Evolutionary conservation across 2,329 filamentous ascomycete species (phyloP), one percentile per base, ranked within the genome.

Genomic region (Simplicillium aogashimaense): DNA sequence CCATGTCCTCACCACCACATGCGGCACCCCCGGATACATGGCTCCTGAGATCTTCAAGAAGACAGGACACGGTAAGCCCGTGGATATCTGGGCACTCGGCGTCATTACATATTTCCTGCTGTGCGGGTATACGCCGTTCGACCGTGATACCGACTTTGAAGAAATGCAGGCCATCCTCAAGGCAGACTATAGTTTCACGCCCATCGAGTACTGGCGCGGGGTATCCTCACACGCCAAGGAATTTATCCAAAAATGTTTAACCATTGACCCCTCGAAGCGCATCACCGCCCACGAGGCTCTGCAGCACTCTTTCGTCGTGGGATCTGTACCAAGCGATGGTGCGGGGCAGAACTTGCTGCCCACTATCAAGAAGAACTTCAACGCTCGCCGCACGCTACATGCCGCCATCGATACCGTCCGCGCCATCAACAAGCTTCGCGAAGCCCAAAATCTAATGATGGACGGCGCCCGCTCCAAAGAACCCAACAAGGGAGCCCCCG

Each of bases 21-120:
- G 92, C 59, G 92, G 92, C 44, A 98, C 92, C 2, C 92, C 92
- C 3, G 92, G 92, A 37, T 98, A 98, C 65, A 98, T 98, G 92
- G 92, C 92, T 2, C 92, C 92, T 16, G 92, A 98, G 61, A 98
- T 98, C 54, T 98, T 98, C 68, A 95, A 95, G 64, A 98, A 98
- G 71, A 89, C 84, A 7, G 92, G 92, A 18, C 92, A 98, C 60
- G 92, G 92, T 47, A 98, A 97, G 64, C 89, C 92, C 51, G 92
- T 98, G 39, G 92, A 98, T 60, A 82, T 98, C 48, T 98, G 92
- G 92, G 92, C 92, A 30, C 87, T 97, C 47, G 92, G 92, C 36
- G 92, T 98, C 34, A 98, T 98, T 57, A 97, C 92, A 28, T 98
- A 97, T 69, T 98, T 98, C 68, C 71, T 98, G 25, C 81, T 98